Base-by-base conservation (phyloP, 805 yeast genomes). In the Metschnikowia aberdeeniae region DNA sequence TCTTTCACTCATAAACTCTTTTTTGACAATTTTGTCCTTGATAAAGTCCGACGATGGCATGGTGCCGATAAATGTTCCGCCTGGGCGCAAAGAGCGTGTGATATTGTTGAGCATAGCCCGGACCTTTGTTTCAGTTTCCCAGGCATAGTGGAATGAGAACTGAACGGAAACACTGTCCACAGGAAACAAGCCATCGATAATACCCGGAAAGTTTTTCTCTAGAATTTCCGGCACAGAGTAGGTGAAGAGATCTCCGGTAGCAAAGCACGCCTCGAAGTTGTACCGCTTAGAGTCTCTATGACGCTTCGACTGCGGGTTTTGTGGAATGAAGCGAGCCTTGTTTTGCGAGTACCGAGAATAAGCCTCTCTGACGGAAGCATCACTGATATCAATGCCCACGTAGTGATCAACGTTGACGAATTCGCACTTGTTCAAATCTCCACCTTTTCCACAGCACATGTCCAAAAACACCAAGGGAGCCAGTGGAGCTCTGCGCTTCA, bases 401-500 rank as follows among this genome's bases (percentile, higher is more conserved):
- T 86, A 87, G 39, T 89, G 90, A 19, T 79, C 75, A 2, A 88
- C 77, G 17, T 78, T 70, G 1, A 88, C 84, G 54, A 80, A 80
- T 42, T 83, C 86, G 82, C 96, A 92, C 62, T 93, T 93, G 55
- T 85, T 80, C 57, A 93, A 68, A 67, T 93, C 99, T 24, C 99
- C 99, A 42, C 99, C 99, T 63, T 93, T 95, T 11, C 99, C 99
- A 66, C 98, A 90, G 12, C 97, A 97, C 45, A 92, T 65, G 59
- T 93, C 99, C 14, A 93, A 68, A 1, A 85, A 77, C 75, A 49
- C 78, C 68, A 37, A 59, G 4, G 70, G 67, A 1, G 54, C 60
- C 7, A 39, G 46, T 2, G 54, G 58, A 6, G 57, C 50, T 12
- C 57, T 52, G 14, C 59, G 54, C 30, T 68, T 69, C 2, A 84